Evolutionary conservation across 225 moss, liverwort and hornwort species (phyloP).

Genomic region (Lunularia cruciata): DNA sequence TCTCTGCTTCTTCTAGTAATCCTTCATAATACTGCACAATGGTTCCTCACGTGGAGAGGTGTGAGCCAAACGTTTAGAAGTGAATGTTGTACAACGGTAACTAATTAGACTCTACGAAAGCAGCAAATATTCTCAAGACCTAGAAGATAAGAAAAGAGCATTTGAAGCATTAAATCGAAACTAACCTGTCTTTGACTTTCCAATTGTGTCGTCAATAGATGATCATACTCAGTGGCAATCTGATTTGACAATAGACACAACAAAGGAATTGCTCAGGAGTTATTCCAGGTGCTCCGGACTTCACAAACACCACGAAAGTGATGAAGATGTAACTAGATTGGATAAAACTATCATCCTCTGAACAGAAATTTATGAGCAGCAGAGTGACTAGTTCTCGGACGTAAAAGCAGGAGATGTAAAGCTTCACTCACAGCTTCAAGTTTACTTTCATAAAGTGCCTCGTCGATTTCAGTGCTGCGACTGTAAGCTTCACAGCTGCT

Average conservation of each 20-base stretch:
- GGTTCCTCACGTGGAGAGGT: neutral
- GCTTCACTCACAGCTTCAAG: constrained; percentile 68
- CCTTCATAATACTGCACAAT: constrained; percentile 77
- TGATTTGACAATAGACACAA: constrained; percentile 19
- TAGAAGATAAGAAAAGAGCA: neutral
- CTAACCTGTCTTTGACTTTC: constrained; percentile 94
- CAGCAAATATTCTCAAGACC: neutral
- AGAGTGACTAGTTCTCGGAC: neutral
- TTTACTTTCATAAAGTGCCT: constrained; percentile 83
- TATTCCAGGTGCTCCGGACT: no score
- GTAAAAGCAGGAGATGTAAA: neutral
- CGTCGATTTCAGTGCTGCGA: constrained; percentile 63
- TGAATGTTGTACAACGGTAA: no score
- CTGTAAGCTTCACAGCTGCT: constrained; percentile 84
- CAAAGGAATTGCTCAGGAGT: neutral
- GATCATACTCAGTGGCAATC: constrained; percentile 87
- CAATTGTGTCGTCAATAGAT: constrained; percentile 79
- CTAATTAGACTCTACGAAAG: neutral
- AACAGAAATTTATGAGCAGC: neutral
- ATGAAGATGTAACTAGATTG: no score
- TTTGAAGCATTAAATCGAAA: neutral
- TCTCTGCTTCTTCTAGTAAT: constrained; percentile 61
- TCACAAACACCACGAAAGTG: no score
- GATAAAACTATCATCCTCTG: no score
- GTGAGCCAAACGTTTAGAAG: neutral